These are phyloP conservation scores for Fomitopsis betulina DNA, from an alignment of 1,284 basidiomycete genomes.

Conservation along the genomic window DNA sequence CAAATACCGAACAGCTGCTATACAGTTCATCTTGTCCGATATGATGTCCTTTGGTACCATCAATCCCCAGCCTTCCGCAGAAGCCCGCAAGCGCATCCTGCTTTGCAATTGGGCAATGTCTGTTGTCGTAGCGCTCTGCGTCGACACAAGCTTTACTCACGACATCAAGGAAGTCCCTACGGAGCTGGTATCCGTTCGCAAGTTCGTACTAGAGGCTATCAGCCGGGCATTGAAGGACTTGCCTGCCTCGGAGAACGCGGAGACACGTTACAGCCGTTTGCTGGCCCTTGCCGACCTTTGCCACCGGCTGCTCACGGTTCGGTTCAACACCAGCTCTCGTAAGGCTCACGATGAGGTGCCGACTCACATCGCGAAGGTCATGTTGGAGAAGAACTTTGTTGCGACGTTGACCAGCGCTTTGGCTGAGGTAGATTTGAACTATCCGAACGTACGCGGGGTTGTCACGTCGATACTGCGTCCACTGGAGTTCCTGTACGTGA, in stretches of 20 bases:
- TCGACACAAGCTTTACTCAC: slow-evolving; percentile 65
- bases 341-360: slow-evolving; percentile 78
- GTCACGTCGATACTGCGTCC: slow-evolving; percentile 87
- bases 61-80: slow-evolving; percentile 49
- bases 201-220: slow-evolving; percentile 86
- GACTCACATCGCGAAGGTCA: slow-evolving; percentile 93
- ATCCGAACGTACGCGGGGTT: slow-evolving; percentile 85
- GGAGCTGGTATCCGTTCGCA: slow-evolving; percentile 83
- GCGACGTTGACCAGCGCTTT: slow-evolving; percentile 85
- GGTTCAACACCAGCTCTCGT: slow-evolving; percentile 53
- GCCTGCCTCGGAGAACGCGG: slow-evolving; percentile 59
- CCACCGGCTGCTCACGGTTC: slow-evolving; percentile 82
- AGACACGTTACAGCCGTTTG: slow-evolving; percentile 84
- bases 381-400: slow-evolving; percentile 98
- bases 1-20: slow-evolving; percentile 59
- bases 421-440: slow-evolving; percentile 93
- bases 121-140: slow-evolving; percentile 87
- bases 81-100: slow-evolving; percentile 53
- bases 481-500: slow-evolving; percentile 80
- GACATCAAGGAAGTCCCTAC: slow-evolving; percentile 75
- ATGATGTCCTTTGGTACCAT: slow-evolving; percentile 77
- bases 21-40: slow-evolving; percentile 77
- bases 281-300: slow-evolving; percentile 88
- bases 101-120: slow-evolving; percentile 90
- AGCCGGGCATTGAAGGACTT: slow-evolving; percentile 86